These are phyloP conservation scores for Sporothrix globosa DNA, from an alignment of 2,329 filamentous ascomycete species.

Conservation along the genomic window DNA sequence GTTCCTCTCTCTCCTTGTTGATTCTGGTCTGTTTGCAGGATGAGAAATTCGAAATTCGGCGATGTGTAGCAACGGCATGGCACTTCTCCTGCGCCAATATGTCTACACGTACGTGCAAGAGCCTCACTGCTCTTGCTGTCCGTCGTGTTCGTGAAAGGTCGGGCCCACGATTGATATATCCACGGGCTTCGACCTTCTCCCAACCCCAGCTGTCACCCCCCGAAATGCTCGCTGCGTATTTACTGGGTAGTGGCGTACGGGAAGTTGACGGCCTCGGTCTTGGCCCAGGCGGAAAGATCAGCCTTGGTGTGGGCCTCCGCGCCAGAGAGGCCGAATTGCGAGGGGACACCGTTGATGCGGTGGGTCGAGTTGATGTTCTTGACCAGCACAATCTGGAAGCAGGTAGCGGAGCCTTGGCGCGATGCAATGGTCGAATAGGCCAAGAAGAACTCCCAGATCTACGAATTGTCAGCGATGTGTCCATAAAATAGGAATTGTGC, in stretches of 20 bases:
- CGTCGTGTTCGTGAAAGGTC: neutral
- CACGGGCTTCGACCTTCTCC: neutral
- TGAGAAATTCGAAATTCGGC: neutral
- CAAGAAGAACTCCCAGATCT: conserved; percentile 93
- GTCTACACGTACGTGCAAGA: neutral
- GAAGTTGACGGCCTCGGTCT: conserved; percentile 42
- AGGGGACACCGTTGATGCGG: conserved; percentile 72
- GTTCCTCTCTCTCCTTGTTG: neutral
- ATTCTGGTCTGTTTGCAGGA: neutral
- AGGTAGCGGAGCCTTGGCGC: conserved; percentile 80
- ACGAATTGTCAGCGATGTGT: neutral
- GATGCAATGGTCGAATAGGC: conserved; percentile 83
- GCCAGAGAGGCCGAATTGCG: conserved; percentile 69
- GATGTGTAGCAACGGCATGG: neutral
- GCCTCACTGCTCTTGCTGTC: neutral
- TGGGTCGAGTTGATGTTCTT: conserved; percentile 91
- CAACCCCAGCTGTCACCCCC: neutral
- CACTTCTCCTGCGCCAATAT: neutral
- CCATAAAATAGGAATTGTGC: neutral
- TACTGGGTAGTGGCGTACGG: conserved; percentile 41
- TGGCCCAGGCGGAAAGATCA: conserved; percentile 44
- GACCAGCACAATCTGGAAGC: conserved; percentile 83
- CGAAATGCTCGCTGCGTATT: conserved; percentile 4
- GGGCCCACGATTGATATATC: neutral
- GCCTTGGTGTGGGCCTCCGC: conserved; percentile 52